Base-by-base conservation (phyloP, 306 rosid genomes). In the Vicia faba region DNA sequence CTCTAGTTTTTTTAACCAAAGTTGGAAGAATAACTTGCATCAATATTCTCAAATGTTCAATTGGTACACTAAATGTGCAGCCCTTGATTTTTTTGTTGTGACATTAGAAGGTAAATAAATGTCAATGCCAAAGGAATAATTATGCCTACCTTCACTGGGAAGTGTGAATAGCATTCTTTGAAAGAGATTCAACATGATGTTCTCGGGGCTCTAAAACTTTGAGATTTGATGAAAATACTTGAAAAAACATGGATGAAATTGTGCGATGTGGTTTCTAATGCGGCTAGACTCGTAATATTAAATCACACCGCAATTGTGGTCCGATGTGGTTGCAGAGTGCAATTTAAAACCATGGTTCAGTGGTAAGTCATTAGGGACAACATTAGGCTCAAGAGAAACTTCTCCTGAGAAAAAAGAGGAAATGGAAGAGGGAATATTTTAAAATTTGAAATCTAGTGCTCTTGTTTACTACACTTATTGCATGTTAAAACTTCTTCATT, bases 161-260 rank as follows among this genome's bases (percentile, higher is more conserved):
- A 49, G n/a, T 12, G 8, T 68, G 12, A 68, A 79, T 69, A 25
- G 10, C 46, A 26, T 49, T 73, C 36, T 48, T 56, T 33, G 49
- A 66, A 68, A 31, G 76, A 26, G 14, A 28, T 29, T 57, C 54
- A 69, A 49, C 66, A 19, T 69, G 79, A 79, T 33, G 29, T 39
- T 20, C 1, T 20, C 2, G 23, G 23, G 23, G 23, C 2, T 20
- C 23, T 20, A 1, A 20, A 20, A 20, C 23, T 20, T 20, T 20
- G 23, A 20, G 23, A 20, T 20, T 20, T 20, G 2, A 20, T 20
- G 23, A 20, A 20, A 20, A 20, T 20, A 20, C 23, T 20, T 20
- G 23, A 20, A 20, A 20, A 20, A 20, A 20, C n/a, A 20, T 20
- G 23, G 23, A 20, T 20, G 23, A 20, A 20, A 20, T 2, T 20